These are phyloP conservation scores for Jatropha multifida DNA, from an alignment of 441 rosid species.

Conservation along the genomic window DNA sequence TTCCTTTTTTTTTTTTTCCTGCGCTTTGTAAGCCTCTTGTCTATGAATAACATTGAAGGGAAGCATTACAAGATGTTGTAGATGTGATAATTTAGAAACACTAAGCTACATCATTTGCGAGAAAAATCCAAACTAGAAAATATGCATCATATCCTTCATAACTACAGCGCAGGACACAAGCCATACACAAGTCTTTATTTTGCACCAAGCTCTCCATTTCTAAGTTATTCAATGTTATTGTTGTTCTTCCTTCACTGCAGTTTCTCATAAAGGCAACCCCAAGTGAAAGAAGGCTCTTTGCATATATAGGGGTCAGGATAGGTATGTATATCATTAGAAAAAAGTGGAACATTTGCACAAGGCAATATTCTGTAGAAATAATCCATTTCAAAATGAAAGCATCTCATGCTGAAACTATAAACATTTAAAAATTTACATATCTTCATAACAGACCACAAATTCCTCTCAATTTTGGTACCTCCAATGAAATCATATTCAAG, in stretches of 20 bases:
- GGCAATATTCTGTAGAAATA: background rate
- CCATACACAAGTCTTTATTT: background rate
- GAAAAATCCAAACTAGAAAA: too few relatives aligned
- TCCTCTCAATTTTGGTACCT: background rate
- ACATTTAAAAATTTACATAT: background rate
- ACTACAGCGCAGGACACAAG: background rate
- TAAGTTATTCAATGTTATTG: background rate
- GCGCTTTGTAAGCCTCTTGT: too few relatives aligned
- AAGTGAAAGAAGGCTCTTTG: background rate
- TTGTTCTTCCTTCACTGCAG: background rate
- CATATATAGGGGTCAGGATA: background rate
- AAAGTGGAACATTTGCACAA: background rate
- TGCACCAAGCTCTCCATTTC: background rate
- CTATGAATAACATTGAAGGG: too few relatives aligned
- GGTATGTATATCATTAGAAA: background rate
- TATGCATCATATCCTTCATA: too few relatives aligned
- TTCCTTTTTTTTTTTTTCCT: too few relatives aligned
- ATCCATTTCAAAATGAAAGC: background rate
- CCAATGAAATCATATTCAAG: slow-evolving; percentile 5
- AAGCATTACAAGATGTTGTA: too few relatives aligned
- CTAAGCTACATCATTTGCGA: too few relatives aligned
- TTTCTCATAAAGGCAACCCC: background rate
- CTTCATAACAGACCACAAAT: background rate
- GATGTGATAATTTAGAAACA: too few relatives aligned
- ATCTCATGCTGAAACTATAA: background rate